phyloP scores from a whole-genome alignment of 2,329 filamentous ascomycete genomes.

The Septoria linicola region DNA sequence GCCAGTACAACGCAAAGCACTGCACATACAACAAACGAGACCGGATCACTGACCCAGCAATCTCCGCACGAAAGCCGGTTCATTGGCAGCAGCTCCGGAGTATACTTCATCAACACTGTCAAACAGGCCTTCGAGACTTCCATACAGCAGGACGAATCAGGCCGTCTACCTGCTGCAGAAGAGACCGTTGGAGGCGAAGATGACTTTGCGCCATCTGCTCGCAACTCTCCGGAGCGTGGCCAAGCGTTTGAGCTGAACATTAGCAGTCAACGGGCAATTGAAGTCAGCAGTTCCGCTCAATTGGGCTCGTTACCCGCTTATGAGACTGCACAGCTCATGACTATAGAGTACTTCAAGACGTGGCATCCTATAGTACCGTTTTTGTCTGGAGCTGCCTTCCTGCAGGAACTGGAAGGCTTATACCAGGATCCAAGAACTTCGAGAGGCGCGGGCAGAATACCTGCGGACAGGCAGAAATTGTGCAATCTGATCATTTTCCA shows the following conservation, averaged over 20 bases:
- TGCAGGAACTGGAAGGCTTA: slow-evolving; percentile 47
- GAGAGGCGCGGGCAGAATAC: slow-evolving; percentile 32
- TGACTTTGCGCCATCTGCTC: slow-evolving; percentile 21
- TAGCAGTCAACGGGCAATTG: slow-evolving; percentile 18
- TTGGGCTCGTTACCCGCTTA: slow-evolving; percentile 32
- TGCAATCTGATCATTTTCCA: slow-evolving; percentile 47
- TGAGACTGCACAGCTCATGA: slow-evolving; percentile 43
- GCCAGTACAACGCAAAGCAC: slow-evolving; percentile 16
- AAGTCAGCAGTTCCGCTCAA: slow-evolving; percentile 19
- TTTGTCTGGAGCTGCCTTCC: slow-evolving; percentile 51
- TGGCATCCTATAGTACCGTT: slow-evolving; percentile 57
- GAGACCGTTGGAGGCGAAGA: slow-evolving; percentile 29
- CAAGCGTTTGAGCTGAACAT: slow-evolving; percentile 23
- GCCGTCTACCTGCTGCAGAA: slow-evolving; percentile 21
- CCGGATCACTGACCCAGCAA: slow-evolving; percentile 23
- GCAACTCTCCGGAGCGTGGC: slow-evolving; percentile 24
- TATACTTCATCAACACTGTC: slow-evolving; percentile 57
- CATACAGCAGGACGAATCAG: slow-evolving; percentile 11
- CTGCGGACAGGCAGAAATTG: slow-evolving; percentile 27
- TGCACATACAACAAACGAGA: slow-evolving; percentile 20
- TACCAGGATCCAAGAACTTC: slow-evolving; percentile 36
- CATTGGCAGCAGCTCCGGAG: slow-evolving; percentile 53
- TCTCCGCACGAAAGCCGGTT: slow-evolving; percentile 37
- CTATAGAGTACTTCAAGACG: slow-evolving; percentile 52
- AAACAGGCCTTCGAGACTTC: slow-evolving; percentile 50